phyloP scores from a whole-genome alignment of 2,329 filamentous ascomycete species.

The Fusarium pseudonygamai region DNA sequence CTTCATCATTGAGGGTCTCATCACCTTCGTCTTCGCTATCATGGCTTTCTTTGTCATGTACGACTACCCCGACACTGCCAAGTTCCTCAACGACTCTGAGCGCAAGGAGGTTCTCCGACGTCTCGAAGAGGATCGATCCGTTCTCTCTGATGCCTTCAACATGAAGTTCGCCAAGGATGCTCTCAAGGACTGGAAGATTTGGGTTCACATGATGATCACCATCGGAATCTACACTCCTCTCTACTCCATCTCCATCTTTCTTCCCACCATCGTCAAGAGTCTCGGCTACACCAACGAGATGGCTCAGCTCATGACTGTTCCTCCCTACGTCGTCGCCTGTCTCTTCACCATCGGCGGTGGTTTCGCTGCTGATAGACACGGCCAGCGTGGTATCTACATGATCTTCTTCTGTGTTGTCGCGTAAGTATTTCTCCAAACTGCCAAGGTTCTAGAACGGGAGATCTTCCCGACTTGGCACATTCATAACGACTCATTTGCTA shows the following conservation, averaged over 20 bases:
- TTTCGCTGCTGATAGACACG: constrained; percentile 53
- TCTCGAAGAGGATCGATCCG: constrained; percentile 55
- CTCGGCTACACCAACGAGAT: constrained; percentile 50
- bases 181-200: constrained; percentile 66
- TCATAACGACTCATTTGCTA: constrained; percentile 2
- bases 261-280: constrained; percentile 50
- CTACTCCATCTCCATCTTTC: constrained; percentile 52
- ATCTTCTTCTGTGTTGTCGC: constrained; percentile 49
- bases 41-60: constrained; percentile 62
- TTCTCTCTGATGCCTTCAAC: constrained; percentile 66
- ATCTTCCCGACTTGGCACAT: constrained; percentile 14
- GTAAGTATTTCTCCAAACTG: constrained; percentile 38
- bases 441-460: constrained; percentile 12
- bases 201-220: constrained; percentile 68
- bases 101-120: constrained; percentile 54
- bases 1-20: constrained; percentile 74
- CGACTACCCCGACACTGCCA: constrained; percentile 65
- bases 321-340: constrained; percentile 51
- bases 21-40: constrained; percentile 57
- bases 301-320: constrained; percentile 52
- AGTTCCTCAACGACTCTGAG: constrained; percentile 58
- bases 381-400: constrained; percentile 52
- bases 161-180: constrained; percentile 65
- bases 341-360: constrained; percentile 52
- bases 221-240: constrained; percentile 61